Evolutionary conservation across 345 rosid genomes (phyloP), one percentile per base, ranked within the genome.

Genomic region (Bruguiera sexangula): DNA sequence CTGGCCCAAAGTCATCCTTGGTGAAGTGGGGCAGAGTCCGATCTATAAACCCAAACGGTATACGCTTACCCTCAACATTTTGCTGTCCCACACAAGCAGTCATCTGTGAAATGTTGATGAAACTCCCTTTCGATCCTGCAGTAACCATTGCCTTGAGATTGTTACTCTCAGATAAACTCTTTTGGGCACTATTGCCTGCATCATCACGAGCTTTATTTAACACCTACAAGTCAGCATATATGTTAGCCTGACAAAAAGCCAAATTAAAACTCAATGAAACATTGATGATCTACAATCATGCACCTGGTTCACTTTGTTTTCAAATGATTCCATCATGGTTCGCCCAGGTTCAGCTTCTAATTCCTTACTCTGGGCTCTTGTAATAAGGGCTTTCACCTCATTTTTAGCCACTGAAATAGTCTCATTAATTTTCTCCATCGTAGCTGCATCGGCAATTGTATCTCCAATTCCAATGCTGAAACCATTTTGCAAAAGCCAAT

Each of bases 81-180:
- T 94, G 99, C 87, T 94, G 99, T 61, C 99, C 99, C 61, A 94
- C 97, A 85, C 97, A 94, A 62, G 98, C 99, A 78, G 97, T 94
- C 99, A 94, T 94, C 77, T 94, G 97, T 59, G 99, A 94, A 73
- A 92, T 94, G 67, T 94, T 94, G 67, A 94, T 94, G 78, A 94
- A 94, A 88, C 99, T 94, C 72, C 97, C 99, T 79, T 94, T 94
- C 19, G 97, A 94, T 72, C 99, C 99, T 60, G 99, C 99, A 66
- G 99, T 94, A 72, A 94, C 99, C 97, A 94, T 94, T 22, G 99
- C 97, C 84, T 94, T 94, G 39, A 94, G 96, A 79, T 94, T 94
- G 79, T 94, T 94, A 75, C 97, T 94, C 82, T 94, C 99, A 29
- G 99, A 90, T 70, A 94, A 83, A 86, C 97, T 91, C 79, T 81